Conservation (phyloP, 1,284 basidiomycete species). For the Fomitiporia mediterranea region DNA sequence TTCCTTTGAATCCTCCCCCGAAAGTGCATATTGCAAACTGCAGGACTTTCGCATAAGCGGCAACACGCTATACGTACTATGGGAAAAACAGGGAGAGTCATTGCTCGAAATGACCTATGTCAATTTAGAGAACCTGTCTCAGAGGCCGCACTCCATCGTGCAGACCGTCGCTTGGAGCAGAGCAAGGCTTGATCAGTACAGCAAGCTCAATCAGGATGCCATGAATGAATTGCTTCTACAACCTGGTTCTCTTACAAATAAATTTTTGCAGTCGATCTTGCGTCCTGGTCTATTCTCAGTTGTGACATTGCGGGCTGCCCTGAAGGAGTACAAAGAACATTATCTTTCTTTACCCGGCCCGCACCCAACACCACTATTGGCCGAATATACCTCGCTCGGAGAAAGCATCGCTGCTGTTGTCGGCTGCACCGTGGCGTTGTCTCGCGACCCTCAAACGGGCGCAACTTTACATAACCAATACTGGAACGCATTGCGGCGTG, state of each 20-base stretch:
- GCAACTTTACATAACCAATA: conserved; percentile 74
- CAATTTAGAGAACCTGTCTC: conserved; percentile 26
- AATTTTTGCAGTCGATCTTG: conserved; percentile 79
- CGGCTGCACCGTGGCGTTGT: conserved; percentile 75
- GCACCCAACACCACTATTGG: conserved; percentile 48
- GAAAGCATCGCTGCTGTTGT: conserved; percentile 82
- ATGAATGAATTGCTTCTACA: conserved; percentile 77
- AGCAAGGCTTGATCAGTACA: conserved; percentile 55
- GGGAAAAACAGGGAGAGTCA: conserved; percentile 76
- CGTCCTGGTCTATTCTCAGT: conserved; percentile 84
- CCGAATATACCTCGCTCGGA: conserved; percentile 61
- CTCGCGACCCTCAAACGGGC: conserved; percentile 73
- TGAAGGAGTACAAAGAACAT: conserved; percentile 75
- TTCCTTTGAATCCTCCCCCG: conserved; percentile 51
- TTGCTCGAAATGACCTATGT: conserved; percentile 55
- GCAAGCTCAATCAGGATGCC: conserved; percentile 79
- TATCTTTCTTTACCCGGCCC: conserved; percentile 63
- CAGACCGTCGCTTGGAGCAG: conserved; percentile 45
- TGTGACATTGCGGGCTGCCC: conserved; percentile 71
- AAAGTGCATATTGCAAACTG: conserved; percentile 62
- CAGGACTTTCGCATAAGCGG: conserved; percentile 66
- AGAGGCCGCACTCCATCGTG: conserved; percentile 23
- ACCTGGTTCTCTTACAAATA: conserved; percentile 68
- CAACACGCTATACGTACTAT: conserved; percentile 56
- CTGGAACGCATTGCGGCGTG: conserved; percentile 78